Conservation (phyloP, 352 stramenopile genomes). For the Elongisporangium anandrum region DNA sequence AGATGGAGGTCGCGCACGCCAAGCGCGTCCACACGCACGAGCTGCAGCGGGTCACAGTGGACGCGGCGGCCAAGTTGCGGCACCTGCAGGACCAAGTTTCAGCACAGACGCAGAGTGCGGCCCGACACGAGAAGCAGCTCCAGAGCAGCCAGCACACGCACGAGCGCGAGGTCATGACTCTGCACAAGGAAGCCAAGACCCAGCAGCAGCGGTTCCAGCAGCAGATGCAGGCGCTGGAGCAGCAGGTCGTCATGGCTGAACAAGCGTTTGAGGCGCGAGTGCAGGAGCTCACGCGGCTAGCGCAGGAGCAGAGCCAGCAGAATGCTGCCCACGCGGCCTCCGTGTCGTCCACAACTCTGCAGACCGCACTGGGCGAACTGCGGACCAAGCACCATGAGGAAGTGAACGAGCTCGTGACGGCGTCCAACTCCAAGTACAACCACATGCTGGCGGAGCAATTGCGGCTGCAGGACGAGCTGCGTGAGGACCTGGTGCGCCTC, state of each 20-base stretch:
- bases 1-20: slow-evolving; percentile 54
- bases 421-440: slow-evolving; percentile 68
- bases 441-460: slow-evolving; percentile 72
- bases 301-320: slow-evolving; percentile 21
- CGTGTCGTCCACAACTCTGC: slow-evolving; percentile 9
- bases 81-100: slow-evolving; percentile 36
- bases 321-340: slow-evolving; percentile 7
- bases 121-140: slow-evolving; percentile 24
- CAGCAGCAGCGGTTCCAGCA: slow-evolving; percentile 43
- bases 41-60: slow-evolving; percentile 40
- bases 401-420: slow-evolving; percentile 57
- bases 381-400: slow-evolving; percentile 46
- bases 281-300: slow-evolving; percentile 31
- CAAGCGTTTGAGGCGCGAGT: slow-evolving; percentile 37
- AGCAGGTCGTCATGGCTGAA: slow-evolving; percentile 28
- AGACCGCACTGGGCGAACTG: slow-evolving; percentile 23
- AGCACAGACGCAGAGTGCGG: slow-evolving; percentile 19
- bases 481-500: slow-evolving; percentile 16
- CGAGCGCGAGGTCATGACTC: slow-evolving; percentile 20
- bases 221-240: slow-evolving; percentile 36
- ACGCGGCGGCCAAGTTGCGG: slow-evolving; percentile 49
- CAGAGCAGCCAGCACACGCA: slow-evolving; percentile 20
- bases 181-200: slow-evolving; percentile 27
- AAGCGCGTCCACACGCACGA: slow-evolving; percentile 31
- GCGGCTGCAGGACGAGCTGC: slow-evolving; percentile 47